Evolutionary conservation across 345 rosid genomes (phyloP).

Genomic region (Clausena lansium): DNA sequence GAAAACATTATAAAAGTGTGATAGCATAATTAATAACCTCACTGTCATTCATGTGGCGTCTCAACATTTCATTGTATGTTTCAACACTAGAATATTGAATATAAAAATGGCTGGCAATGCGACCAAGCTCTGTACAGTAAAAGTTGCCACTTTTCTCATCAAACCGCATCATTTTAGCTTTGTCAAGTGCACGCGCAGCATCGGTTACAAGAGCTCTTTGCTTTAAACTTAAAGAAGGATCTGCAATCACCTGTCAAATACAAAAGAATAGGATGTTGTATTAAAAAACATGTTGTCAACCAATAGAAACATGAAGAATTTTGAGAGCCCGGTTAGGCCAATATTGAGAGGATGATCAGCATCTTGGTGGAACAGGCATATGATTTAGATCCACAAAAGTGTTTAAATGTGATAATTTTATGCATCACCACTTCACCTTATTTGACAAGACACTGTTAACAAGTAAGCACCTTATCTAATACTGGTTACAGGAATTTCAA

Average conservation of each 20-base stretch:
- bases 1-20: constrained; percentile 1
- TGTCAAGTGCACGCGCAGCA: constrained; percentile 97
- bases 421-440: not conserved
- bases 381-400: not conserved
- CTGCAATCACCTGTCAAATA: constrained; percentile 73
- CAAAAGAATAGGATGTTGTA: not conserved
- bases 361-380: not conserved
- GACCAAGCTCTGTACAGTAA: constrained; percentile 97
- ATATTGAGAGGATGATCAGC: constrained; percentile 2
- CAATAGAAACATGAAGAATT: not conserved
- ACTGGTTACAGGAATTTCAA: not conserved
- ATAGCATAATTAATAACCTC: constrained; percentile 57
- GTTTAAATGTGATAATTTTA: not conserved
- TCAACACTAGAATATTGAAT: constrained; percentile 97
- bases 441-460: not conserved
- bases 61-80: constrained; percentile 93
- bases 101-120: constrained; percentile 98
- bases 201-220: constrained; percentile 88
- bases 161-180: constrained; percentile 99
- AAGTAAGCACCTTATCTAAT: not conserved
- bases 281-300: not conserved
- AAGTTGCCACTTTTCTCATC: constrained; percentile 99
- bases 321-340: constrained; percentile 6
- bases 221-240: constrained; percentile 79
- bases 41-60: constrained; percentile 89